These are phyloP conservation scores for Tuber indicum DNA, from an alignment of 495 filamentous ascomycete genomes.

Conservation along the genomic window DNA sequence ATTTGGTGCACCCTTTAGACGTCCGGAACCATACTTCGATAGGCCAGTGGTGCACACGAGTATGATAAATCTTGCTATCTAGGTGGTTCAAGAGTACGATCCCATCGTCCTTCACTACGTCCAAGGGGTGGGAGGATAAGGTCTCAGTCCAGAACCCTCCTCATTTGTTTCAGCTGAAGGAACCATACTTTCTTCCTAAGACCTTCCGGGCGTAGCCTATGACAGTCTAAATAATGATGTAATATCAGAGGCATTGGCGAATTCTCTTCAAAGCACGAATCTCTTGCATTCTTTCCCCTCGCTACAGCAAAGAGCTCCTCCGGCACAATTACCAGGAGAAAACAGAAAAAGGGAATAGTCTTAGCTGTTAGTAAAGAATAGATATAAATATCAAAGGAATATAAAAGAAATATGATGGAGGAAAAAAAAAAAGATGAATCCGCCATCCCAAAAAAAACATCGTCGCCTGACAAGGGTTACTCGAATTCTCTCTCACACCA, in stretches of 20 bases:
- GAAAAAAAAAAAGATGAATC: not conserved
- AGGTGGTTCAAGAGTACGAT: no score
- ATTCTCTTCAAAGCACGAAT: conserved; percentile 23
- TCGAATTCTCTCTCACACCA: not conserved
- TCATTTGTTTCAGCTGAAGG: not conserved
- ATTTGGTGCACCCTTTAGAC: no score
- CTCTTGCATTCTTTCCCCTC: conserved; percentile 14
- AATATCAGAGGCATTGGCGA: conserved; percentile 26
- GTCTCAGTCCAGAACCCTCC: no score
- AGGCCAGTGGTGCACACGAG: no score
- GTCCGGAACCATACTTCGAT: no score
- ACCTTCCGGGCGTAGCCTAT: not conserved
- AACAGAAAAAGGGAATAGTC: not conserved
- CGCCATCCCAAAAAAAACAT: not conserved
- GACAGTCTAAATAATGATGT: not conserved
- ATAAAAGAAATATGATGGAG: conserved; percentile 16
- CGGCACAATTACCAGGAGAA: not conserved
- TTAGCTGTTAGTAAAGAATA: not conserved
- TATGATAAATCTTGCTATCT: no score
- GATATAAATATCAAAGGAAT: conserved; percentile 11
- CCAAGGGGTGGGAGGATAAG: no score
- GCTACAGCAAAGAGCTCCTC: conserved; percentile 11
- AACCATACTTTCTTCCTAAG: not conserved
- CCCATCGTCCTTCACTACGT: no score
- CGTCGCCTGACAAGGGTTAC: not conserved